These are phyloP conservation scores for Primulina eburnea DNA, from an alignment of 257 asterid species.

Conservation along the genomic window DNA sequence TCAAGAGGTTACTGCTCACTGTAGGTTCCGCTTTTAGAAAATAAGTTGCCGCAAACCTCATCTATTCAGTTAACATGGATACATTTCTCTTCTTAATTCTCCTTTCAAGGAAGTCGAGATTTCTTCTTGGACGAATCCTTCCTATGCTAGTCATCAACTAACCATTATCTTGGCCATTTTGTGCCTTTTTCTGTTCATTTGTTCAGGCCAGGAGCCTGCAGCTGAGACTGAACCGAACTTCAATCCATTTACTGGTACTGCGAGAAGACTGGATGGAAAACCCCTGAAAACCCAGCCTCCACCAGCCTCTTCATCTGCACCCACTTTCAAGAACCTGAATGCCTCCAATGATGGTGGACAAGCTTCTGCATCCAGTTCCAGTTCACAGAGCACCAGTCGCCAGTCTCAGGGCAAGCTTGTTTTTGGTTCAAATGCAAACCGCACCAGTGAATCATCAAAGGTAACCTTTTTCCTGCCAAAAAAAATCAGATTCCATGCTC, in stretches of 20 bases:
- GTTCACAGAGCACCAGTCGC: slow-evolving; percentile 58
- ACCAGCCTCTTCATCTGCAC: slow-evolving; percentile 46
- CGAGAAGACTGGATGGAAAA: slow-evolving; percentile 90
- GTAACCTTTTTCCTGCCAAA: slow-evolving; percentile 24
- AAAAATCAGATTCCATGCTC: background rate
- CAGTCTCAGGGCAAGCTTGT: slow-evolving; percentile 95
- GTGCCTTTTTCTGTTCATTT: slow-evolving; percentile 7
- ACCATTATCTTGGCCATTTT: slow-evolving; percentile 8
- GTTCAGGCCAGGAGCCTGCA: slow-evolving; percentile 52
- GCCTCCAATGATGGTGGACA: slow-evolving; percentile 35
- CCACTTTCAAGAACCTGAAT: slow-evolving; percentile 48
- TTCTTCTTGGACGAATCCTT: background rate
- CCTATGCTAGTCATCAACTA: background rate
- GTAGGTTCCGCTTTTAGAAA: background rate
- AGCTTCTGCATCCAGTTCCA: slow-evolving; percentile 53
- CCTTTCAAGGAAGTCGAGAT: background rate
- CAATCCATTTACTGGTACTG: slow-evolving; percentile 80
- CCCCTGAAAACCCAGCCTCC: slow-evolving; percentile 52
- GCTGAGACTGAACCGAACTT: slow-evolving; percentile 70
- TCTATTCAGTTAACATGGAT: background rate
- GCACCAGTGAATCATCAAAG: slow-evolving; percentile 51
- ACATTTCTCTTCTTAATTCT: background rate
- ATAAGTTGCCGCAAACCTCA: background rate
- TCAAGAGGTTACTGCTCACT: background rate
- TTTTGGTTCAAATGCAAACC: slow-evolving; percentile 72